phyloP scores from a whole-genome alignment of 2,329 filamentous ascomycete genomes.

The Scedosporium boydii region DNA sequence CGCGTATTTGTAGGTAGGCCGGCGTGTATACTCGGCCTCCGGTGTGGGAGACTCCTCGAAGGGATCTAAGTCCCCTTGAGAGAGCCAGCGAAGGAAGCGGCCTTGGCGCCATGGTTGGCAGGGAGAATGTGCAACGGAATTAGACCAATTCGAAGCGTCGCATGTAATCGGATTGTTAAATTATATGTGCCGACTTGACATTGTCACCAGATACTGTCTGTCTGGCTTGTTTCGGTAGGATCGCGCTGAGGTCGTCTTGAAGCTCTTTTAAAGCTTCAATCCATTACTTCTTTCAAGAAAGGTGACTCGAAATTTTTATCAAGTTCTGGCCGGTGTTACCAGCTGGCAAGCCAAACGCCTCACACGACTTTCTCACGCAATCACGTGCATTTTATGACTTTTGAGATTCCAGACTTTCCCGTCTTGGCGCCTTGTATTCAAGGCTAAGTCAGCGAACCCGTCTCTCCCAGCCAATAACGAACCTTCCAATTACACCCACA shows the following conservation, averaged over 20 bases:
- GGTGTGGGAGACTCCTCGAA: neutral
- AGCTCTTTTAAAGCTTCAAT: neutral
- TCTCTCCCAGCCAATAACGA: constrained; percentile 31
- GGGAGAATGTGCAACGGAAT: neutral
- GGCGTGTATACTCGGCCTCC: neutral
- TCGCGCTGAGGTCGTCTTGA: neutral
- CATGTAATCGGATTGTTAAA: neutral
- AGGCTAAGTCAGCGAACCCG: constrained; percentile 5
- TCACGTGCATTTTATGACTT: constrained; percentile 1
- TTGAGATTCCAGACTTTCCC: neutral
- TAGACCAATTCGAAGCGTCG: neutral
- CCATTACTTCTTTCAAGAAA: neutral
- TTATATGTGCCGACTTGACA: neutral
- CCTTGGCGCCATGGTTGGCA: constrained; percentile 1
- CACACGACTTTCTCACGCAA: neutral
- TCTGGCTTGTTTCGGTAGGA: neutral
- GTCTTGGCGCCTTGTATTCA: constrained; percentile 7
- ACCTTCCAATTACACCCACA: constrained; percentile 24
- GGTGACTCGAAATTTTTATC: neutral
- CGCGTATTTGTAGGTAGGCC: constrained; percentile 15
- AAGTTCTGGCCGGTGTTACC: neutral
- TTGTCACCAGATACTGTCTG: neutral
- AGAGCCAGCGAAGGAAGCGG: neutral
- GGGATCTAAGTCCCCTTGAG: neutral
- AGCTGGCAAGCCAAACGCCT: neutral